Conservation (phyloP, 2,329 filamentous ascomycete genomes). For the Talaromyces funiculosus region DNA sequence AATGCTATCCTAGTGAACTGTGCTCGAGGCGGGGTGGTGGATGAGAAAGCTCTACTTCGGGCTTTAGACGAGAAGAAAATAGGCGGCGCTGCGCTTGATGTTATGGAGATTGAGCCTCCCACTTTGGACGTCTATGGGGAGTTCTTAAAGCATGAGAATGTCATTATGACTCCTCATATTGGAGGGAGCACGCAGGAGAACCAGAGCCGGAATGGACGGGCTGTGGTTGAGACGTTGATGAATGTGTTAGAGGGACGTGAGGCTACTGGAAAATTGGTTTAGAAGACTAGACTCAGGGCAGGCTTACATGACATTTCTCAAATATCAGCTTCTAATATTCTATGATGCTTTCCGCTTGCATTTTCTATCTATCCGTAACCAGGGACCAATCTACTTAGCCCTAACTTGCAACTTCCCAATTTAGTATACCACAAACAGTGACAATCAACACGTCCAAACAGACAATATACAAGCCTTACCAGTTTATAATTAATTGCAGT, state of each 20-base stretch:
- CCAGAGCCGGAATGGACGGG: constrained; percentile 18
- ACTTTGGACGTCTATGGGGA: constrained; percentile 27
- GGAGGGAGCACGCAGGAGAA: constrained; percentile 39
- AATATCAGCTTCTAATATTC: too few relatives aligned
- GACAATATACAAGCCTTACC: too few relatives aligned
- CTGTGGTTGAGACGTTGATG: constrained; percentile 24
- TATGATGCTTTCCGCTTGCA: too few relatives aligned
- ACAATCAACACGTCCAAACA: too few relatives aligned
- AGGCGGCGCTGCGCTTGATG: constrained; percentile 34
- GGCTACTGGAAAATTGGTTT: not conserved
- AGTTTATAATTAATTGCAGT: too few relatives aligned
- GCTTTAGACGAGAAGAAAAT: constrained; percentile 27
- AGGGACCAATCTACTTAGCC: too few relatives aligned
- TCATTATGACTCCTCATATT: constrained; percentile 39
- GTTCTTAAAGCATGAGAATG: constrained; percentile 23
- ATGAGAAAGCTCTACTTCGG: constrained; percentile 27
- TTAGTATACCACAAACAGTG: too few relatives aligned
- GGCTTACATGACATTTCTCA: too few relatives aligned
- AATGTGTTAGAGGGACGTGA: constrained; percentile 23
- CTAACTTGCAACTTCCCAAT: too few relatives aligned
- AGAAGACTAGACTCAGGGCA: too few relatives aligned
- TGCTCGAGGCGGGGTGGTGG: constrained; percentile 32
- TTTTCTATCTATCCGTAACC: too few relatives aligned
- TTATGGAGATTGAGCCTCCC: constrained; percentile 32
- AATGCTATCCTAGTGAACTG: constrained; percentile 33